Conservation (phyloP, 441 rosid species). For the Pelargonium fulgidum region DNA sequence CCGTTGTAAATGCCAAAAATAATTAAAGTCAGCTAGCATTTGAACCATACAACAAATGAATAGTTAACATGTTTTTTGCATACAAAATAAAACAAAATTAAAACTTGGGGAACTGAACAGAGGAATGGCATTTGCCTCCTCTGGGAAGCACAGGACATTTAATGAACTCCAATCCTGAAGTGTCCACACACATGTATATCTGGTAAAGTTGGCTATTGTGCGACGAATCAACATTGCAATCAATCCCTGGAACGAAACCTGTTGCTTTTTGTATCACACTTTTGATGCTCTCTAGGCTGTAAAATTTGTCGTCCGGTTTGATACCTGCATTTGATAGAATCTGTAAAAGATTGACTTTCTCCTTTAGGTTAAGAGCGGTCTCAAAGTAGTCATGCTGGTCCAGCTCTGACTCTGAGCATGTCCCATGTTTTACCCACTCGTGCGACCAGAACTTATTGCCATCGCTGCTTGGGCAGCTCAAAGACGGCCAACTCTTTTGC, state of each 20-base stretch:
- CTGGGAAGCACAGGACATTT: slow-evolving; percentile 55
- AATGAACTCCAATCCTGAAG: slow-evolving; percentile 53
- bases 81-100: slow-evolving; percentile 13
- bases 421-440: slow-evolving; percentile 80
- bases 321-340: slow-evolving; percentile 44
- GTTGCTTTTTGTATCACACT: slow-evolving; percentile 44
- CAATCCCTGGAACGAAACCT: slow-evolving; percentile 53
- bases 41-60: no score
- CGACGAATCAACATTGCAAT: slow-evolving; percentile 51
- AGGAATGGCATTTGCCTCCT: slow-evolving; percentile 36
- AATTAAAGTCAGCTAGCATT: no score
- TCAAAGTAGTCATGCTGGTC: slow-evolving; percentile 65
- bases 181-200: slow-evolving; percentile 62
- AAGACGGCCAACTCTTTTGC: slow-evolving; percentile 58
- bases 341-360: slow-evolving; percentile 48
- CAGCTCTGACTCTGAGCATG: slow-evolving; percentile 64
- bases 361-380: slow-evolving; percentile 43
- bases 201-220: slow-evolving; percentile 55
- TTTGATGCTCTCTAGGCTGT: slow-evolving; percentile 39
- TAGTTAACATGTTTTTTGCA: no score
- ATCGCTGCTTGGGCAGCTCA: slow-evolving; percentile 65
- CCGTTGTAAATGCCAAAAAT: no score
- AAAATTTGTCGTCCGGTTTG: slow-evolving; percentile 51
- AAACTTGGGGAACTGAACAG: slow-evolving; percentile 50
- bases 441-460: slow-evolving; percentile 72